Evolutionary conservation across 176 grass and related monocot genomes (phyloP), one percentile per base, ranked within the genome.

Genomic region (Hordeum marinum): DNA sequence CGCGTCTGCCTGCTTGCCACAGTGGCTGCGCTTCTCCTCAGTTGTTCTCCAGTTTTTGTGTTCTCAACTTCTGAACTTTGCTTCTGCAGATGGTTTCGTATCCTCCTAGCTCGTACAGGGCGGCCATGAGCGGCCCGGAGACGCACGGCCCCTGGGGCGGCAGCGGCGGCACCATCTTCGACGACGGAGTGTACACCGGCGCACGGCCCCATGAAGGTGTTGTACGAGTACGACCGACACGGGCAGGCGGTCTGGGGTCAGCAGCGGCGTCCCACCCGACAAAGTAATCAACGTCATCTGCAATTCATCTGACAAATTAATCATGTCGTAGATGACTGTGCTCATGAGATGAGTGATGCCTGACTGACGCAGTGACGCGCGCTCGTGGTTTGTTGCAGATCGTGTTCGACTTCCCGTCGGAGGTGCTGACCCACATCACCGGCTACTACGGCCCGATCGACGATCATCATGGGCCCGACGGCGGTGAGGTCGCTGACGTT

Each of bases 71-170:
- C 8, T 79, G 34, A 46, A 82, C 68, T 81, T 76, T 62, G 17
- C 4, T 39, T 76, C 7, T 88, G 61, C 89, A 97, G 92, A 90
- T 89, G 88, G 63, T 85, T 60, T 86, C 93, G 41, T 83, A 86
- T 75, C 93, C n/a, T n/a, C n/a, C 88, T 57, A 79, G 80, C 80
- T 84, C 89, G 41, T 76, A 93, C n/a, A 77, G 76, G 79, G 76
- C 82, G 42, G 50, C 81, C 45, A 3, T 87, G 27, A 75, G 46
- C 21, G 82, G 78, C 79, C 82, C 86, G 23, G 81, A 89, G 26
- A 92, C 86, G 18, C 95, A 92, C 59, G 96, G 96, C 42, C 96
- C 93, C 12, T 99, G 97, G 91, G 96, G 94, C n/a, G 94, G 97
- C 48, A 99, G 84, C 59, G 92, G 91, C n/a, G 97, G 97, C 34